These are phyloP conservation scores for Saururus chinensis DNA, from an alignment of 164 flowering plant species.

Conservation along the genomic window DNA sequence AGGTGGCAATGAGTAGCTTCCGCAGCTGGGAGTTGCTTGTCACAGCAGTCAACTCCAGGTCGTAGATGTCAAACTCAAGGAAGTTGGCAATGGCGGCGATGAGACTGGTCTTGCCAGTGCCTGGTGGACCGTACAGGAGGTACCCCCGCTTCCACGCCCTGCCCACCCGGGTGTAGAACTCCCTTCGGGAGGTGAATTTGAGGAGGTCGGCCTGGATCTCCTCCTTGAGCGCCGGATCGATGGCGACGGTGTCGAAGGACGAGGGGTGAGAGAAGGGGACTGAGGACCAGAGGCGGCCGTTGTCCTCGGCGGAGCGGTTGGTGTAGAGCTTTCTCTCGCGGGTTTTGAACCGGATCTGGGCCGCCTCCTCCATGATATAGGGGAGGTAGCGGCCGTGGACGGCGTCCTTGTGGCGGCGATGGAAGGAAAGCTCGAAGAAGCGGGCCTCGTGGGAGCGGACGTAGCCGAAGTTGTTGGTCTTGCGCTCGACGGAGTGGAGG, in stretches of 20 bases:
- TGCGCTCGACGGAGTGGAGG: slow-evolving; percentile 12
- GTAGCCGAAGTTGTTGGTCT: slow-evolving; percentile 2
- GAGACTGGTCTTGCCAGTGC: slow-evolving; percentile 25
- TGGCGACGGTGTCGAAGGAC: slow-evolving; percentile 19
- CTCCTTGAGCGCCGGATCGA: slow-evolving; percentile 11
- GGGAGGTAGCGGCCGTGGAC: slow-evolving; percentile 19
- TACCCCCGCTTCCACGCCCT: slow-evolving; percentile 30
- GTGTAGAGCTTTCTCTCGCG: slow-evolving; percentile 20
- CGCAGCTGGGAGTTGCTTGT: slow-evolving; percentile 20
- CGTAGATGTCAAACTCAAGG: slow-evolving; percentile 29
- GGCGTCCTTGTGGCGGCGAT: slow-evolving; percentile 6
- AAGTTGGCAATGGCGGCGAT: slow-evolving; percentile 31
- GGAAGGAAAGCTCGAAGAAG: slow-evolving; percentile 16
- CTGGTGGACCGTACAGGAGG: slow-evolving; percentile 27
- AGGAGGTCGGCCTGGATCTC: slow-evolving; percentile 20
- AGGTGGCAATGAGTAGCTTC: slow-evolving; percentile 18
- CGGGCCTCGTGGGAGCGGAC: slow-evolving; percentile 9
- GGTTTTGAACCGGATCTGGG: slow-evolving; percentile 16
- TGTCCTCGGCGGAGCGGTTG: slow-evolving; percentile 10
- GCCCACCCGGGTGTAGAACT: slow-evolving; percentile 21
- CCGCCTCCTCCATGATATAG: slow-evolving; percentile 15
- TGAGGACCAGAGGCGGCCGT: slow-evolving; percentile 14
- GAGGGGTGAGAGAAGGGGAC: slow-evolving; percentile 20
- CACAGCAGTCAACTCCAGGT: slow-evolving; percentile 22
- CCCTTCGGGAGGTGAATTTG: slow-evolving; percentile 15